Evolutionary conservation across 108 stramenopile genomes (phyloP), one percentile per base, ranked within the genome.

Genomic region (Conticribra guillardii): DNA sequence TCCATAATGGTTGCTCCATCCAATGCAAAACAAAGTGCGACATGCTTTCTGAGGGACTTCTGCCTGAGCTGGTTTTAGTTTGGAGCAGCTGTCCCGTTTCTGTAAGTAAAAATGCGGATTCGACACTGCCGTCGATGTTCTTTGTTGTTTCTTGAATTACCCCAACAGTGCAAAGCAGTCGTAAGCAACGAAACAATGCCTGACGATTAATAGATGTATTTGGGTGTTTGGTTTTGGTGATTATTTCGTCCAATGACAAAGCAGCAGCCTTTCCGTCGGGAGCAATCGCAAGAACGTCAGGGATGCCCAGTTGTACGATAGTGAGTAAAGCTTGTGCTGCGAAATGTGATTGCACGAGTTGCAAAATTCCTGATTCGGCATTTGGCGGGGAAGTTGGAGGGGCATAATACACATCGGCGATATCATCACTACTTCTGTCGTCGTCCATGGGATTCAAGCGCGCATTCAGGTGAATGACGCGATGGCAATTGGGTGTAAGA

Each of bases 81-180:
- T 64, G 67, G 22, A 76, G 61, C 3, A 68, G 55, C 45, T 30
- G 26, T n/a, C 75, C 75, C 22, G 60, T 58, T 32, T 76, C 61
- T 37, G 75, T 69, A 9, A 63, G 46, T 27, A 52, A 48, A 54
- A 63, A 76, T 58, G 75, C 47, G 18, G 67, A 49, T 54, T 76
- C 67, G 9, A 15, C 0, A 1, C 28, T 33, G 19, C 31, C 55
- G 2, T 58, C 54, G 24, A 69, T 31, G 17, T 15, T 44, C 30
- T 53, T 53, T n/a, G 34, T 27, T 27, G 32, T 32, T 74, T 79
- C 78, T 61, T 34, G 1, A 2, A 79, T 33, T 3, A 74, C 67
- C n/a, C 78, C 78, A 4, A 60, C 32, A 15, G 72, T 74, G 54
- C 73, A 73, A 3, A 79, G 58, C 67, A 79, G 34, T 52, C 78